Conservation (phyloP, 495 filamentous ascomycete genomes). For the Penicillium taxi region DNA sequence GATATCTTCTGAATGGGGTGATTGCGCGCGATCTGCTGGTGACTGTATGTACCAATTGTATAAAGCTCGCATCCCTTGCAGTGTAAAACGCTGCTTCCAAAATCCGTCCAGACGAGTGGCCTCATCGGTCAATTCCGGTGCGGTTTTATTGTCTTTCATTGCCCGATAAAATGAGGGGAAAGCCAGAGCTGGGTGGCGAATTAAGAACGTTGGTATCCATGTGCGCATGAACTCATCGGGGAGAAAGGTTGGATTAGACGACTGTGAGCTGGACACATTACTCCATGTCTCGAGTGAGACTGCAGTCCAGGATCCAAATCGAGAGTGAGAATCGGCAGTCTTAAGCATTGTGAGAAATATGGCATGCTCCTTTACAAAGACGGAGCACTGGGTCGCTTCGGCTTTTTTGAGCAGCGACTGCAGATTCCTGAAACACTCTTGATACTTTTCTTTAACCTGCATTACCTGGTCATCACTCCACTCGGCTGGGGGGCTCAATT, state of each 20-base stretch:
- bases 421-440: slow-evolving; percentile 17
- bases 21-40: slow-evolving; percentile 10
- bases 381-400: slow-evolving; percentile 18
- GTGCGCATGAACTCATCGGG: slow-evolving; percentile 31
- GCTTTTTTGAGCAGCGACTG: slow-evolving; percentile 19
- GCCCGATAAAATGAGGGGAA: slow-evolving; percentile 32
- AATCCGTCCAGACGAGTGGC: no score
- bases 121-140: slow-evolving; percentile 10
- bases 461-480: slow-evolving; percentile 19
- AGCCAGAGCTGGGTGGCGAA: slow-evolving; percentile 37
- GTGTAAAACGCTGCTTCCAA: slow-evolving; percentile 6
- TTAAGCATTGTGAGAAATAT: neutral
- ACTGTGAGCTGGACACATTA: slow-evolving; percentile 12
- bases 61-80: slow-evolving; percentile 26
- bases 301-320: slow-evolving; percentile 1
- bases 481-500: slow-evolving; percentile 8
- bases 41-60: slow-evolving; percentile 28
- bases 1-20: no score
- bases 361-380: slow-evolving; percentile 37
- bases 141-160: slow-evolving; percentile 12
- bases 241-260: slow-evolving; percentile 31
- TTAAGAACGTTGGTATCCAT: slow-evolving; percentile 33
- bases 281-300: slow-evolving; percentile 7
- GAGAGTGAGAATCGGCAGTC: neutral
- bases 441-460: slow-evolving; percentile 8